Conservation (phyloP, 257 asterid species). For the Apocynum venetum region DNA sequence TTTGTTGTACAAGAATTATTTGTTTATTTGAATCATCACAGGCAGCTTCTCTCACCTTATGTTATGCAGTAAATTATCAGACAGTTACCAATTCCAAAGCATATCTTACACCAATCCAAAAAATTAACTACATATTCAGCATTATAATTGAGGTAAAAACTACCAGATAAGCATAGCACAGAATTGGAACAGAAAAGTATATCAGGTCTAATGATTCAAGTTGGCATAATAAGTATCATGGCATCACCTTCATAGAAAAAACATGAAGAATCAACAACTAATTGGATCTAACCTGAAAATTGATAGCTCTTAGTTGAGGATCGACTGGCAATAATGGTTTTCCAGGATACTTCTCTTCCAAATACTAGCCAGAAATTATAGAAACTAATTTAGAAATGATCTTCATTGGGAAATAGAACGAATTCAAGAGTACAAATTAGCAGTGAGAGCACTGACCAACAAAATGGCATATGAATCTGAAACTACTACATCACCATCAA, state of each 20-base stretch:
- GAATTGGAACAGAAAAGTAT: not conserved
- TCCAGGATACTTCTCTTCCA: conserved; percentile 66
- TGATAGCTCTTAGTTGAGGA: conserved; percentile 66
- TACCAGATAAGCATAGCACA: not conserved
- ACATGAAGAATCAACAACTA: not conserved
- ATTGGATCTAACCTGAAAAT: conserved; percentile 61
- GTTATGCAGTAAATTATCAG: not conserved
- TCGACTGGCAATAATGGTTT: conserved; percentile 52
- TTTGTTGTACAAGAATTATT: not conserved
- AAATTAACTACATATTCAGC: not conserved
- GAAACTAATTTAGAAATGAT: not conserved
- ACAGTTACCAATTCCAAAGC: not conserved
- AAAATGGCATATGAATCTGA: conserved; percentile 72
- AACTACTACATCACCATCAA: conserved; percentile 64
- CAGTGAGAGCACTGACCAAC: conserved; percentile 40
- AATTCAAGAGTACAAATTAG: not conserved
- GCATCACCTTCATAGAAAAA: not conserved
- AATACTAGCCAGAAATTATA: conserved; percentile 37
- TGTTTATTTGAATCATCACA: not conserved
- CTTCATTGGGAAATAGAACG: not conserved
- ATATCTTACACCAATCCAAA: not conserved
- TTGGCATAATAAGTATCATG: not conserved
- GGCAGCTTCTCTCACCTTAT: not conserved
- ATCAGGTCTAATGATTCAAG: not conserved
- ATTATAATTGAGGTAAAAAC: not conserved